Evolutionary conservation across 1,284 basidiomycete genomes (phyloP).

Genomic region (Termitomyces sp.): DNA sequence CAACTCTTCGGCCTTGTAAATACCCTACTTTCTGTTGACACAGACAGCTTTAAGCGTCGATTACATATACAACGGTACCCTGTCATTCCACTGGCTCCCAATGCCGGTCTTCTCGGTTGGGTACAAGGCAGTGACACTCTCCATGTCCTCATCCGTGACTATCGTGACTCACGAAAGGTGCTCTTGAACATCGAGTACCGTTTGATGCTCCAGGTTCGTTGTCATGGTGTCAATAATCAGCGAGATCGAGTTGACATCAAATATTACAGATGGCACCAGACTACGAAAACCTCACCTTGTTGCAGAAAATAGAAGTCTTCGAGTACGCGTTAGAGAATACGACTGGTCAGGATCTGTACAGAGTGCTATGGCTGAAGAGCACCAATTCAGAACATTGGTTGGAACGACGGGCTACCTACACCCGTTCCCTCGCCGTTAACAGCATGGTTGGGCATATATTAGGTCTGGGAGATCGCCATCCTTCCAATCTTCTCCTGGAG

Average conservation of each 20-base stretch:
- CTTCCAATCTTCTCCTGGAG: conserved; percentile 92
- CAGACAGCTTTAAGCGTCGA: conserved; percentile 93
- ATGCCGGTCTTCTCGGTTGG: conserved; percentile 94
- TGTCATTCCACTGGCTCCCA: conserved; percentile 94
- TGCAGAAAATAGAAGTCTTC: conserved; percentile 99
- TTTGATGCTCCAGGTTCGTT: conserved; percentile 86
- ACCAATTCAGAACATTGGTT: conserved; percentile 97
- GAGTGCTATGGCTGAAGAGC: conserved; percentile 96
- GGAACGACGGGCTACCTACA: conserved; percentile 95
- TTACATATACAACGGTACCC: conserved; percentile 93
- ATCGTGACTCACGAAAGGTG: conserved; percentile 93
- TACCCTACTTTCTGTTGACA: conserved; percentile 89
- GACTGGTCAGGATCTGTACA: conserved; percentile 97
- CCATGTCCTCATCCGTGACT: conserved; percentile 97
- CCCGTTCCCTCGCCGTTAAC: conserved; percentile 91
- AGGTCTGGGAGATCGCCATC: conserved; percentile 97
- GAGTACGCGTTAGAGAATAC: conserved; percentile 99
- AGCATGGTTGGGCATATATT: conserved; percentile 98
- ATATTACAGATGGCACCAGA: conserved; percentile 90
- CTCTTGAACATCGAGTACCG: conserved; percentile 98
- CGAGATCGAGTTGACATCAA: conserved; percentile 1
- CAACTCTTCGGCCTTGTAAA: conserved; percentile 98
- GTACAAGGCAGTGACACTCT: conserved; percentile 96
- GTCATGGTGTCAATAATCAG: neutral
- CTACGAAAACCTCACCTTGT: conserved; percentile 90